Base-by-base conservation (phyloP, 2,329 filamentous ascomycete genomes). In the Albifimbria verrucaria region DNA sequence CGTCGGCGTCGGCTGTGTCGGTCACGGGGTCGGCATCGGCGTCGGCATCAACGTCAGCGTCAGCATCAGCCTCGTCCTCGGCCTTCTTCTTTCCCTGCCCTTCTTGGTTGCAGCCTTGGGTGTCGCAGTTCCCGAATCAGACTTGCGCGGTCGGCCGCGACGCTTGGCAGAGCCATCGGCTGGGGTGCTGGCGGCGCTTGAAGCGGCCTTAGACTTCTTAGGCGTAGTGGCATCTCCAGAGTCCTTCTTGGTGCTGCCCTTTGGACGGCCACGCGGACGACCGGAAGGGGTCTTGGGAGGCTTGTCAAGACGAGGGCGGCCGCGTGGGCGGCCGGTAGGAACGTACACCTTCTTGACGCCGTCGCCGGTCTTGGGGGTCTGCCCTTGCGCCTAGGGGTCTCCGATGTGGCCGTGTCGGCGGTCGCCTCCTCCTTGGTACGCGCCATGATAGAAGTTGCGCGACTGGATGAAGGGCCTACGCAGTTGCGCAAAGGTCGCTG, bases 231-330 rank as follows among this genome's bases (percentile, higher is more conserved):
- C 41, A 49, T 54, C 36, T 49, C 52, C 21, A 49, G 51, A 47
- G 51, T 54, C 56, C 57, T 69, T 70, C 54, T 66, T 66, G 54
- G 62, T 67, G 55, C 64, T 69, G 59, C 76, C 77, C 52, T 71
- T 72, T 39, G 77, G 77, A 10, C 77, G 73, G 24, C 77, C 77
- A n/a, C 77, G 74, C 41, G 74, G 74, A n/a, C 73, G 70, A 26
- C 77, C 76, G 1, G 69, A 71, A 22, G 75, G 69, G 3, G 63
- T 66, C 32, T 73, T 70, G 49, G 65, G 48, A 4, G 22, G 22
- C 21, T 64, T 64, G 21, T 53, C 22, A 57, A 68, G 65, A 25
- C 62, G 65, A 44, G 70, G 71, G 50, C 67, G 72, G 28, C 76
- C 76, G 41, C 76, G 73, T 46, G 76, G 77, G 20, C 72, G 74